These are phyloP conservation scores for Rhodamnia rubescens DNA, from an alignment of 345 rosid genomes.

Conservation along the genomic window DNA sequence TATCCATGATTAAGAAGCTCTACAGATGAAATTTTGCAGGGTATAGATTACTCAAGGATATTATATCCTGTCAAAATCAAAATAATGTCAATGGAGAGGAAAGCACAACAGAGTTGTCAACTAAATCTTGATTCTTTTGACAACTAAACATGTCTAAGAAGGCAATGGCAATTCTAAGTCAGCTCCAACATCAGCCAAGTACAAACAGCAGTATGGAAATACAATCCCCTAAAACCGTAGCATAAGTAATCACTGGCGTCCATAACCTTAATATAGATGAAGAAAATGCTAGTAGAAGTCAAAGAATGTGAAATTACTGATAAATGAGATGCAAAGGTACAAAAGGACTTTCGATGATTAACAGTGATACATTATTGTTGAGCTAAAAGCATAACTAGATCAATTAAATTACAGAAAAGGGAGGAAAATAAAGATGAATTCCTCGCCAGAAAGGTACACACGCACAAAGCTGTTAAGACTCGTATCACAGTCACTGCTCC, in stretches of 20 bases:
- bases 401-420: neutral
- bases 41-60: neutral
- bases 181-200: neutral
- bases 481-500: neutral
- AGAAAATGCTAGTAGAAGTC: neutral
- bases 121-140: neutral
- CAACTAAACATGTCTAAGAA: neutral
- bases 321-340: neutral
- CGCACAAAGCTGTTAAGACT: neutral
- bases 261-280: neutral
- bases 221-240: neutral
- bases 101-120: neutral
- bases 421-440: neutral
- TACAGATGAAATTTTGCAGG: neutral
- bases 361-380: neutral
- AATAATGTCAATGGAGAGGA: neutral
- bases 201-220: neutral
- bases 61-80: neutral
- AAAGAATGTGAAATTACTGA: neutral
- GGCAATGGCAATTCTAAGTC: neutral
- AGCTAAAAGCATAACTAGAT: neutral
- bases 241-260: neutral
- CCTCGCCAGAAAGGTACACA: neutral
- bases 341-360: neutral
- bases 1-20: neutral